Percentiles rank a stretch among this genome's conserved stretches.
Evolutionary conservation across 148 eudicot species (phyloP).

Genomic region (Vaccinium macrocarpon): DNA sequence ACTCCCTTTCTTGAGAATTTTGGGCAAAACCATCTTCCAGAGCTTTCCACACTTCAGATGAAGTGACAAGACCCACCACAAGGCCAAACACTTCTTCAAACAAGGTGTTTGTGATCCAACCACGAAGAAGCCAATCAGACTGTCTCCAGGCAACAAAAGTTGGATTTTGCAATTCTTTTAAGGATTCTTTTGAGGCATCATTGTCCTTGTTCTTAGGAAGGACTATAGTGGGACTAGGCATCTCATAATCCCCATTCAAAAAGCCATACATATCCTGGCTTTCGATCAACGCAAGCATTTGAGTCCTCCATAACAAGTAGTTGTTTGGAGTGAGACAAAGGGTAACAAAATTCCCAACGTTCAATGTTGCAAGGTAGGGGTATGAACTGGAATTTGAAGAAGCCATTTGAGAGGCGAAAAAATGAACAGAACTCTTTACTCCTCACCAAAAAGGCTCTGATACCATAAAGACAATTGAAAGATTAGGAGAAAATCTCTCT

Average conservation of each 20-base stretch:
- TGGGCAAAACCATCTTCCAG: not conserved
- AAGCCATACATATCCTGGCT: slow-evolving; percentile 1
- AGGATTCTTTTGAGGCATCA: not conserved
- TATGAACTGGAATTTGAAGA: not conserved
- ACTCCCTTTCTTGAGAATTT: slow-evolving; percentile 1
- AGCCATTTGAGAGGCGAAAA: not conserved
- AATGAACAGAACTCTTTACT: not conserved
- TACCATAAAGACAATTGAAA: not conserved
- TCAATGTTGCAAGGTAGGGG: not conserved
- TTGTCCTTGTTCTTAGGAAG: not conserved
- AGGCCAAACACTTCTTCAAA: not conserved
- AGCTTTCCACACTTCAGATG: not conserved
- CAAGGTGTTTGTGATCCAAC: slow-evolving; percentile 5
- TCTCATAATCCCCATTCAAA: not conserved
- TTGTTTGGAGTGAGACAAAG: not conserved
- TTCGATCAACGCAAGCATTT: not conserved
- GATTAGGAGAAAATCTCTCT: too few species aligned
- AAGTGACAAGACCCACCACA: slow-evolving; percentile 7
- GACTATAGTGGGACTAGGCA: not conserved
- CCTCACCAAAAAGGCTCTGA: not conserved
- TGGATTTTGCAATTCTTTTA: not conserved
- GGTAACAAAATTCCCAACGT: not conserved
- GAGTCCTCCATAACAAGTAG: slow-evolving; percentile 6
- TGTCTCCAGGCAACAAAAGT: not conserved
- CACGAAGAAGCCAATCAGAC: not conserved